Base-by-base conservation (phyloP, 164 flowering plant genomes). In the Aristolochia fimbriata region DNA sequence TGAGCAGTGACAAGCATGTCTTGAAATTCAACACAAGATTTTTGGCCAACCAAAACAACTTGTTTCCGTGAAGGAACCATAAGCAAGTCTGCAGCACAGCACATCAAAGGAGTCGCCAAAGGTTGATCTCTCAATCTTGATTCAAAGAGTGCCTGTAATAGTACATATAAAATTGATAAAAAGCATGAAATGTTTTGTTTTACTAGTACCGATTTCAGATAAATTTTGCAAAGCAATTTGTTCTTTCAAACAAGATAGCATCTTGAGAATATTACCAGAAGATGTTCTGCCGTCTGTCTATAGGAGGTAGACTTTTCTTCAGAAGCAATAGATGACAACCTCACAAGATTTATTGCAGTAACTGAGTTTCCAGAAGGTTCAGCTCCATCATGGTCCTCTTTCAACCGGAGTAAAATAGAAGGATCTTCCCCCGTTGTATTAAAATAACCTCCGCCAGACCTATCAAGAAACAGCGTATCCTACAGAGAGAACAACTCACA, bases 371-470 rank as follows among this genome's bases (percentile, higher is more conserved):
- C 96, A 13, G 96, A 89, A 31, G 98, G 96, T 68, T 92, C 98
- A 30, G 98, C 98, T 6, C 96, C 98, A 64, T 92, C 98, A 62
- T 92, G 89, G 61, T 92, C 98, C 74, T 92, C 98, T 73, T 92
- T 92, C 69, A 89, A 83, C 17, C 96, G 87, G 49, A 92, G 90
- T 58, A 92, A 84, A 62, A 92, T 87, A 14, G 93, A 89, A 23
- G 83, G 84, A 61, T 89, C 96, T 65, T 89, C 88, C 15, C 96
- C 98, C 4, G 88, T 63, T 6, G 96, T 92, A 64, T 92, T 92
- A 59, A 73, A 89, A 68, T 89, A 92, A 51, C 87, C 98, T 43
- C 98, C 98, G 30, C 98, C 98, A 46, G 78, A 79, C 72, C 62
- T 75, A 68, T 92, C 98, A 46, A 89, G 87, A 75, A 89, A 92